Evolutionary conservation across 192 early-diverging fungal genomes (phyloP).

Genomic region (Pilobolus umbonatus): DNA sequence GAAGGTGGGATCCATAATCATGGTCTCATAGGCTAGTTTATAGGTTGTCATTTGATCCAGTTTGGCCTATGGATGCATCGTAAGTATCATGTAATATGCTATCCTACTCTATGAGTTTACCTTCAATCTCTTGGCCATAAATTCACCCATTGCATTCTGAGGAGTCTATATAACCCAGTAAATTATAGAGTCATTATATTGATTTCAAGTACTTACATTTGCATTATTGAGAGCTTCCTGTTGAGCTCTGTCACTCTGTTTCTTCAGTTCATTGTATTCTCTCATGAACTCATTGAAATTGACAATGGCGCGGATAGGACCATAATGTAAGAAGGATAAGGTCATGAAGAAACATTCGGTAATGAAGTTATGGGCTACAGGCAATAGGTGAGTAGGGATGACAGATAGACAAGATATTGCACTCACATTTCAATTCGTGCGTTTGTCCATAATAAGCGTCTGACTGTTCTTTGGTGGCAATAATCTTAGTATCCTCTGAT

Average conservation of each 20-base stretch:
- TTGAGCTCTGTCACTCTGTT: slow-evolving; percentile 37
- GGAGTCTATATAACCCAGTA: slow-evolving; percentile 3
- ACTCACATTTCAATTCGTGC: not conserved
- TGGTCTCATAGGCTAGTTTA: slow-evolving; percentile 69
- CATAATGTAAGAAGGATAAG: slow-evolving; percentile 73
- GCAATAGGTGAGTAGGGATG: not conserved
- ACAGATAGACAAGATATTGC: not conserved
- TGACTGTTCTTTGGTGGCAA: slow-evolving; percentile 62
- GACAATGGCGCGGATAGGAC: slow-evolving; percentile 66
- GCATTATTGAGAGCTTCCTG: not conserved
- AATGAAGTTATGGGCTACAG: slow-evolving; percentile 71
- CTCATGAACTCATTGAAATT: slow-evolving; percentile 65
- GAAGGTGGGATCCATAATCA: slow-evolving; percentile 67
- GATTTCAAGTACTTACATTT: slow-evolving; percentile 23
- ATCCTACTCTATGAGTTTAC: not conserved
- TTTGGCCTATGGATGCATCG: slow-evolving; percentile 41
- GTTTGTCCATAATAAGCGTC: slow-evolving; percentile 53
- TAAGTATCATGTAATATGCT: not conserved
- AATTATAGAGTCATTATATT: too few relatives aligned
- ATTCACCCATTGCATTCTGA: slow-evolving; percentile 19
- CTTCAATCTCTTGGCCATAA: slow-evolving; percentile 24
- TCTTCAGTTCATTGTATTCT: slow-evolving; percentile 62
- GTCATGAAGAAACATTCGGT: slow-evolving; percentile 86
- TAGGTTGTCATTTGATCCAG: slow-evolving; percentile 63
- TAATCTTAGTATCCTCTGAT: slow-evolving; percentile 74